These are phyloP conservation scores for Colletotrichum sp. DNA, from an alignment of 2,329 filamentous ascomycete species.

Conservation along the genomic window DNA sequence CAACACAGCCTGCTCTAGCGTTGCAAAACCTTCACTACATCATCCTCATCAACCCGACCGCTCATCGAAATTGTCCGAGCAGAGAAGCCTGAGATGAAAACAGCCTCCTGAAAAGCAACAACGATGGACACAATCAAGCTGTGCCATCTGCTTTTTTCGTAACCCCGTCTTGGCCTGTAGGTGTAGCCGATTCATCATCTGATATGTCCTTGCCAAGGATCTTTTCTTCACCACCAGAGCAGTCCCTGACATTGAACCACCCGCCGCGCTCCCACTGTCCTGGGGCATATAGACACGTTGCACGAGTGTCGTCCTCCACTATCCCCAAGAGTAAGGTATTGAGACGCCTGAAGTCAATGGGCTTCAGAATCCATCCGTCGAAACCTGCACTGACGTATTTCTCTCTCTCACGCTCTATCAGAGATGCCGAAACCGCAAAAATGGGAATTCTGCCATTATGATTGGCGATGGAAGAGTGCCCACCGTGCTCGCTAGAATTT, in stretches of 20 bases:
- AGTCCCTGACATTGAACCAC: constrained; percentile 64
- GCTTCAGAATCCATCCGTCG: constrained; percentile 91
- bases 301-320: constrained; percentile 61
- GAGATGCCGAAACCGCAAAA: constrained; percentile 85
- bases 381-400: constrained; percentile 81
- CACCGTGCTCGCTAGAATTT: constrained; percentile 48
- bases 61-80: not conserved
- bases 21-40: not conserved
- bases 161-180: not conserved
- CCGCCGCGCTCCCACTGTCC: constrained; percentile 87
- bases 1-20: not conserved
- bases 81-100: not conserved
- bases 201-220: not conserved
- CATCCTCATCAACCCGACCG: not conserved
- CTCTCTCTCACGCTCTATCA: constrained; percentile 72
- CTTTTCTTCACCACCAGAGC: not conserved
- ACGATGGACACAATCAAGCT: not conserved
- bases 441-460: constrained; percentile 75
- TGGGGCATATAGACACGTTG: constrained; percentile 69
- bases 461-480: constrained; percentile 63
- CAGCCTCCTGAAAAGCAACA: not conserved
- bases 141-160: not conserved
- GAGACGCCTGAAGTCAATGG: constrained; percentile 80
- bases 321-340: constrained; percentile 74
- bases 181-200: not conserved